Base-by-base conservation (phyloP, 75 land plant species). In the Sequoia sempervirens region DNA sequence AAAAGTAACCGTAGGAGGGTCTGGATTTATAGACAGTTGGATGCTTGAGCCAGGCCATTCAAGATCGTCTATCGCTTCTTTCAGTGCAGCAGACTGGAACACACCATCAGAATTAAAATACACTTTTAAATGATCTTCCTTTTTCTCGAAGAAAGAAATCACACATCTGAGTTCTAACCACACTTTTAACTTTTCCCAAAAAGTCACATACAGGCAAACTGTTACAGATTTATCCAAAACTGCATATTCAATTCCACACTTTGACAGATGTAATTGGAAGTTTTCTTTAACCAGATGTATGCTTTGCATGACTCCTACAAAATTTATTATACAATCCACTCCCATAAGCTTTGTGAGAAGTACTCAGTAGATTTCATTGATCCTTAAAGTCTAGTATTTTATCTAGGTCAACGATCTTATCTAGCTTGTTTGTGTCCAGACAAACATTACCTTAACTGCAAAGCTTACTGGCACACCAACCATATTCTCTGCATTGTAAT, bases 31-130 rank as follows among this genome's bases (percentile, higher is more conserved):
- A 50, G 81, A 82, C 32, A 97, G 90, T 80, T 88, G 88, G 37
- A 97, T 88, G 87, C 95, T 97, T 40, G 97, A 89, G 37, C 98
- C 99, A 34, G 99, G 99, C 98, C 98, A 97, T 82, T 97, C 99
- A 83, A 97, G 90, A 81, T 97, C 99, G 81, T 97, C 99, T 74
- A 95, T 90, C 23, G 93, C 98, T 83, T 97, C 98, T 85, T 96
- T 95, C 74, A 97, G 82, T 12, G 92, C 92, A 61, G 95, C 93
- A 82, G 98, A 94, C 99, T 97, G 83, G 54, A 43, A 45, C 52
- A 43, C 45, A 26, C 26, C 52, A 75, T 75, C 26, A 78, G 30
- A n/a, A n/a, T 43, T 78, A 78, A 45, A 26, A 3, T 9, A 45
- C 12, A 43, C n/a, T n/a, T 45, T 41, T 9, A 75, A 41, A 78